Conservation (phyloP, 805 yeast genomes). For the Sugiyamaella floridensis region DNA sequence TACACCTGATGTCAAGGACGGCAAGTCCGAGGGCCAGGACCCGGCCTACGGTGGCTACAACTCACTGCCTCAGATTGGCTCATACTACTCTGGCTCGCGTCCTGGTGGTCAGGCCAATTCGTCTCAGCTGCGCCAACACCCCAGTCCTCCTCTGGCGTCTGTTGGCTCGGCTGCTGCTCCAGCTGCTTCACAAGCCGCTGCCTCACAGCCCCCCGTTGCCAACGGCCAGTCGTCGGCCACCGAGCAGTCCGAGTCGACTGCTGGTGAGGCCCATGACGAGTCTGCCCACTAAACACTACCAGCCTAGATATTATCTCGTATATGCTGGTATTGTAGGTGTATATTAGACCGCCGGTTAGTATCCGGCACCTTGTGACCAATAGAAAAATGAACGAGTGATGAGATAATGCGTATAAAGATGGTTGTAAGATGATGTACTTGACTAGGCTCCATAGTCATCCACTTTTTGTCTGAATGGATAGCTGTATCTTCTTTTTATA, state of each 20-base stretch:
- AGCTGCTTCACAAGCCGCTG: conserved; percentile 20
- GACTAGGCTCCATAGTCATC: too few relatives aligned
- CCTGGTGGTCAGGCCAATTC: neutral
- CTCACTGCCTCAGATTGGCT: conserved; percentile 13
- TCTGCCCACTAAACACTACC: neutral
- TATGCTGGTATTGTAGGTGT: neutral
- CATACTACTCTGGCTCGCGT: conserved; percentile 13
- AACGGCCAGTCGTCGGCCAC: neutral
- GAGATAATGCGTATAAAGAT: neutral
- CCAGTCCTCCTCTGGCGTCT: conserved; percentile 13
- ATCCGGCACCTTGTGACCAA: neutral
- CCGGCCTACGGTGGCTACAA: neutral
- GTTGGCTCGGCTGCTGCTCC: conserved; percentile 17
- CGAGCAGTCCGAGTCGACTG: neutral
- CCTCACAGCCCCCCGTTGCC: conserved; percentile 12
- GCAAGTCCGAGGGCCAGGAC: neutral
- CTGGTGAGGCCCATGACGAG: neutral
- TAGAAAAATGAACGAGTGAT: neutral
- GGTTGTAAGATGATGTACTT: too few relatives aligned
- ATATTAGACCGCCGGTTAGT: neutral
- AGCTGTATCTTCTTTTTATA: too few relatives aligned
- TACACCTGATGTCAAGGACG: conserved; percentile 6
- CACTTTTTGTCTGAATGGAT: too few relatives aligned
- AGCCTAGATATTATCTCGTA: neutral
- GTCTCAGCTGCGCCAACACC: conserved; percentile 8